phyloP scores from a whole-genome alignment of 768 basidiomycete genomes.

The Kwoniella newhampshirensis region DNA sequence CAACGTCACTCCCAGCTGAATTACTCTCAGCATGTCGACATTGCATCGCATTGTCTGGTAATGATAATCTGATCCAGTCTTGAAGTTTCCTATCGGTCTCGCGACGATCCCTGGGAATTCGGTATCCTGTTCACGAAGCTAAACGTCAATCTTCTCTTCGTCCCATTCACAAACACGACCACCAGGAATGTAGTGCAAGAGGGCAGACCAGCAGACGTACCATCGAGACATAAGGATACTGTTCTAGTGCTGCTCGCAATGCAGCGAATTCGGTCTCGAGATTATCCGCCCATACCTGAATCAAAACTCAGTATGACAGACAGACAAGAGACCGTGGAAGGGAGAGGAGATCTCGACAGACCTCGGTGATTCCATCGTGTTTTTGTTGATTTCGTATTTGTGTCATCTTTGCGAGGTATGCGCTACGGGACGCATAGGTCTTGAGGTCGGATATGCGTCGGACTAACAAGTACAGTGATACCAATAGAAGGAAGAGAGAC shows the following conservation, averaged over 20 bases:
- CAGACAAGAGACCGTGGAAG: too few species aligned
- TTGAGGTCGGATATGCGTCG: too few species aligned
- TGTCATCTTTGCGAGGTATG: too few species aligned
- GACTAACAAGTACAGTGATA: too few species aligned
- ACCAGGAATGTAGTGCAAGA: too few species aligned
- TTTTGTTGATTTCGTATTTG: too few species aligned
- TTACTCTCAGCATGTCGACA: conserved; percentile 95
- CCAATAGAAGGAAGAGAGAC: too few species aligned
- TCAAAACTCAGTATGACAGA: too few species aligned
- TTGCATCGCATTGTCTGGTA: conserved; percentile 99
- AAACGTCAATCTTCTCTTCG: conserved; percentile 4
- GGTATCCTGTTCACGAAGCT: conserved; percentile 68
- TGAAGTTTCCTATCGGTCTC: conserved; percentile 91
- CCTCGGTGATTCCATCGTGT: too few species aligned
- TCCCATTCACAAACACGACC: too few species aligned
- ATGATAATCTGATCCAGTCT: conserved; percentile 96
- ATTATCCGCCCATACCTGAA: conserved; percentile 86
- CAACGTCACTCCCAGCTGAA: conserved; percentile 93
- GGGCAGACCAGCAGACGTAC: conserved; percentile 57
- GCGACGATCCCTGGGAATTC: conserved; percentile 99
- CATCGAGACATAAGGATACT: conserved; percentile 94
- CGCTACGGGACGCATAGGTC: too few species aligned
- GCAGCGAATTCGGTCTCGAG: conserved; percentile 88
- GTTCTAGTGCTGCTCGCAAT: conserved; percentile 81
- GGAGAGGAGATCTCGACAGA: too few species aligned